A percentile compares a stretch with the other conserved stretches of the same genome.
These are phyloP conservation scores for Acer saccharum DNA, from an alignment of 345 rosid genomes.

Conservation along the genomic window DNA sequence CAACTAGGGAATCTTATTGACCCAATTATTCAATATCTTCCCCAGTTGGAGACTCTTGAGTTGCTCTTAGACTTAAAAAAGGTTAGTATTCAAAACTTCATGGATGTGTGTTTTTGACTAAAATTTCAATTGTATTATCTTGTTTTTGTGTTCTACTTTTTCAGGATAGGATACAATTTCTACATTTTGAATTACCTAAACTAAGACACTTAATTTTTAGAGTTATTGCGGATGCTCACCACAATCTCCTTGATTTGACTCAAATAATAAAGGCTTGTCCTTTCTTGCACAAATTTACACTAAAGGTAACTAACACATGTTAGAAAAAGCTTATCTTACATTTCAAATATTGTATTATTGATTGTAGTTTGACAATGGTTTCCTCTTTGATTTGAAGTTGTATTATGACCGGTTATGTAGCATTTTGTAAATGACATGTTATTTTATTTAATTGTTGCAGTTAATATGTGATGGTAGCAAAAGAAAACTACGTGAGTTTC, in stretches of 20 bases:
- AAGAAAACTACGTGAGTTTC: neutral
- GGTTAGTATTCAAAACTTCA: too few species aligned
- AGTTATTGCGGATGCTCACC: neutral
- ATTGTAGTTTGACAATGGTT: too few species aligned
- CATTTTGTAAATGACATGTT: too few species aligned
- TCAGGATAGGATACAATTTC: neutral
- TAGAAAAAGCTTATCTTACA: too few species aligned
- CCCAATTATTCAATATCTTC: neutral
- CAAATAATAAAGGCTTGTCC: neutral
- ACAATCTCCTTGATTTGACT: neutral
- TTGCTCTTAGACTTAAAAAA: neutral
- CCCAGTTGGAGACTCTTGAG: slow-evolving; percentile 1
- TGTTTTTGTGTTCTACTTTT: neutral
- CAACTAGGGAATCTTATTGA: neutral
- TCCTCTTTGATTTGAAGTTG: too few species aligned
- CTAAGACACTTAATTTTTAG: neutral
- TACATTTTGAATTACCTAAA: neutral
- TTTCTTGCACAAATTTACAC: neutral
- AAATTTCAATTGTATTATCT: neutral
- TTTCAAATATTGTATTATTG: too few species aligned
- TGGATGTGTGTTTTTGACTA: too few species aligned
- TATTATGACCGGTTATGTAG: too few species aligned
- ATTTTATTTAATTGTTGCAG: neutral
- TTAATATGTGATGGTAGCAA: neutral
- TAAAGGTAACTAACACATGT: neutral